Evolutionary conservation across 768 basidiomycete species (phyloP).

Genomic region (Porpolomopsis calyptriformis): DNA sequence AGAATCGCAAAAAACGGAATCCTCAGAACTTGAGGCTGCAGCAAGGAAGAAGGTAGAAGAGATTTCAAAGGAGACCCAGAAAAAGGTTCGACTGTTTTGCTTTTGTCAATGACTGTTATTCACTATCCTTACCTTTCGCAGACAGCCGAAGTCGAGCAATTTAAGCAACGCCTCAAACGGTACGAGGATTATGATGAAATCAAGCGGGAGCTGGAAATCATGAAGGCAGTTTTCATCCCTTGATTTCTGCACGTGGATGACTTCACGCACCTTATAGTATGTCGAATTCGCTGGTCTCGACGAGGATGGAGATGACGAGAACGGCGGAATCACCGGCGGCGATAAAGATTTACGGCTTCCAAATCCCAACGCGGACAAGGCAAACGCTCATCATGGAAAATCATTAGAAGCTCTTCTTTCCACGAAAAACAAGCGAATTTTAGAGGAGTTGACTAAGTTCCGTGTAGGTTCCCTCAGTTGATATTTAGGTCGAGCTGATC

Average conservation of each 20-base stretch:
- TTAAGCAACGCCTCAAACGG: conserved; percentile 59
- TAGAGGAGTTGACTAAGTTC: conserved; percentile 88
- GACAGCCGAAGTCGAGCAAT: conserved; percentile 54
- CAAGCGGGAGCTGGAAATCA: conserved; percentile 94
- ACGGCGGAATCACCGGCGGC: conserved; percentile 18
- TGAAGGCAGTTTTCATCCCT: conserved; percentile 59
- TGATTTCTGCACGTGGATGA: background rate
- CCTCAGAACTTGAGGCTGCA: conserved; percentile 35
- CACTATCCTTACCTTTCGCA: conserved; percentile 16
- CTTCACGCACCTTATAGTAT: conserved; percentile 41
- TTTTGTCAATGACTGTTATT: background rate
- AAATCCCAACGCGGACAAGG: conserved; percentile 81
- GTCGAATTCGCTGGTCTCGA: conserved; percentile 93
- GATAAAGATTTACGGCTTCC: conserved; percentile 59
- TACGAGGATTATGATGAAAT: conserved; percentile 92
- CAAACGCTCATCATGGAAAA: conserved; percentile 62
- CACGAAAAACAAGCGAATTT: conserved; percentile 84
- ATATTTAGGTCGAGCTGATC: too few relatives aligned
- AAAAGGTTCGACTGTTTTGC: conserved; percentile 27
- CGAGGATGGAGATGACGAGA: conserved; percentile 55
- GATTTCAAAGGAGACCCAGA: conserved; percentile 45
- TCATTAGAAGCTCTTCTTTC: conserved; percentile 87
- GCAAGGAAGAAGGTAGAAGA: conserved; percentile 51
- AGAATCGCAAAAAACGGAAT: conserved; percentile 45
- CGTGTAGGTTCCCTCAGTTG: conserved; percentile 35